These are phyloP conservation scores for Acacia acuminata DNA, from an alignment of 306 rosid genomes.

Conservation along the genomic window DNA sequence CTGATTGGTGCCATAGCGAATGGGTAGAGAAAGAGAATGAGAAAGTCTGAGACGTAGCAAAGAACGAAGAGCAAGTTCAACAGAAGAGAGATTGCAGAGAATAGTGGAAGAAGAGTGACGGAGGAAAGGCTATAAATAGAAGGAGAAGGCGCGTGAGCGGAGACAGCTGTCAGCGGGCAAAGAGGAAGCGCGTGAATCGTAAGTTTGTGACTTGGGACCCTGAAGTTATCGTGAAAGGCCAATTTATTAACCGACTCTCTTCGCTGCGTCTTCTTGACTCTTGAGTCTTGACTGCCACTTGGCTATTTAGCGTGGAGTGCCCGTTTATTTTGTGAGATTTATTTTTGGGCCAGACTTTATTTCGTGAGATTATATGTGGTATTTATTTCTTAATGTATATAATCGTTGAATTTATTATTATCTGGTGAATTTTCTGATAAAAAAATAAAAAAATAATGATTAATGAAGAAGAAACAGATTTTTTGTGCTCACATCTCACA, in stretches of 20 bases:
- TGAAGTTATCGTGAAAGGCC: neutral
- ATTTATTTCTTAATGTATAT: no score
- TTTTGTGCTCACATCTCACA: neutral
- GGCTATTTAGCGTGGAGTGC: neutral
- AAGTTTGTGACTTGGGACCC: neutral
- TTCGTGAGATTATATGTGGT: no score
- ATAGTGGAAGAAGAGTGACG: neutral
- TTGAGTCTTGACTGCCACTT: neutral
- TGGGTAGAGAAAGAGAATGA: neutral
- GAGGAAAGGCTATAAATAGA: neutral
- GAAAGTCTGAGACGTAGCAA: neutral
- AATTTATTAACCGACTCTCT: neutral
- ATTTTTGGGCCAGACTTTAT: no score
- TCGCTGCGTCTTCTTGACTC: neutral
- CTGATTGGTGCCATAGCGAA: constrained; percentile 36
- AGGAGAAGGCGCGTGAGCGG: neutral
- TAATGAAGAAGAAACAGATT: neutral
- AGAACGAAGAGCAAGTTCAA: neutral
- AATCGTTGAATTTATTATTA: no score
- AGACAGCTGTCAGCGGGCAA: neutral
- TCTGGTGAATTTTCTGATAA: no score
- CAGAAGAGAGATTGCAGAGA: neutral
- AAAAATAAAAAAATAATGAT: no score
- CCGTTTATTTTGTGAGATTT: neutral
- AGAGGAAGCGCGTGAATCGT: neutral